Evolutionary conservation across 2,329 filamentous ascomycete genomes (phyloP), one percentile per base, ranked within the genome.

Genomic region (Keithomyces neogunnii): DNA sequence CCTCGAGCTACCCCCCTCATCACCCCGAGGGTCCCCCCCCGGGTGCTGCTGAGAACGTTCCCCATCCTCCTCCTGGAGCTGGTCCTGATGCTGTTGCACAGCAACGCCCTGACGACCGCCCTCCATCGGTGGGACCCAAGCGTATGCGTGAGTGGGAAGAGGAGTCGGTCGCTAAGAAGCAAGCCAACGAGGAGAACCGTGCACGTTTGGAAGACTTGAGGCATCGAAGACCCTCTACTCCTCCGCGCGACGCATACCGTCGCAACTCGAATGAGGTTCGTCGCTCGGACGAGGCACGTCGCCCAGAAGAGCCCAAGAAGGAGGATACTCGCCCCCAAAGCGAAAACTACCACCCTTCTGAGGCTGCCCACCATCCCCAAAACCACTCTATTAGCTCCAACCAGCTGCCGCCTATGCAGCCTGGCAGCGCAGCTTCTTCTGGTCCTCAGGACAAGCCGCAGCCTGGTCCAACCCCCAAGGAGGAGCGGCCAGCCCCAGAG

Each of bases 71-170:
- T 49, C 70, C 71, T 3, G 60, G 70, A 40, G 3, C 31, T 1
- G 71, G 76, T 52, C 81, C 85, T 45, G 84, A 85, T 45, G 86
- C 92, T 62, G 80, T 81, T 29, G 76, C 80, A 53, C 85, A 77
- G 51, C 19, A 19, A 19, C 69, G 71, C 50, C 73, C 80, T 53
- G 78, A 81, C 50, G 78, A 95, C 51, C 81, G 90, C n/a, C 88
- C 90, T 19, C 71, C 85, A 1, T 95, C 89, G 38, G 86, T 88
- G 9, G 81, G 80, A 3, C 82, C 86, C 52, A 99, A 99, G 77
- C 82, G 93, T 52, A 79, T 84, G 66, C 85, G 91, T 47, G 93
- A 97, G 63, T 96, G 93, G 91, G 93, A 97, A 59, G 86, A 92
- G 36, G 89, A 95, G 36, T 73, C 81, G 28, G 72, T 83, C 3